Base-by-base conservation (phyloP, 75 land plant genomes). In the Cryptomeria japonica region DNA sequence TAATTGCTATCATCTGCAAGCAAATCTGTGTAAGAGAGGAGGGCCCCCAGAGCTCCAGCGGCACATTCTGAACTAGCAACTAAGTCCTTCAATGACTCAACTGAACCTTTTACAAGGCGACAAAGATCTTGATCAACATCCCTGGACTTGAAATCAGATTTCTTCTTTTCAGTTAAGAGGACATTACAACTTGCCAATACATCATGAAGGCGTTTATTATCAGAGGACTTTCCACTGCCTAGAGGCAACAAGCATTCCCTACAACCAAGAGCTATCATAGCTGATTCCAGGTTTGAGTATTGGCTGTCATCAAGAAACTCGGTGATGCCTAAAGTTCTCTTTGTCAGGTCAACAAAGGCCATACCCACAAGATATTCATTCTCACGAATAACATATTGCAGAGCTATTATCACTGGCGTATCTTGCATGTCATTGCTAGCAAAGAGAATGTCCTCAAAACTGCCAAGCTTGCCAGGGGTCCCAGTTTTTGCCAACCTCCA, bases 391-490 rank as follows among this genome's bases (percentile, higher is more conserved):
- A 73, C 88, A 37, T 93, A 91, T 46, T 86, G 87, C 13, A 98
- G 87, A 55, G 99, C 95, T 86, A 98, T 92, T 39, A 93, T 92
- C 6, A 92, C 96, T 73, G 99, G 99, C n/a, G 96, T 87, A 79
- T 98, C 99, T 90, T 98, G 96, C 99, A 98, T 98, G 82, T 98
- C 99, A 88, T 95, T 97, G 92, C 94, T 98, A 47, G 99, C 96
- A 93, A 97, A 98, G 77, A 98, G 87, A 89, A 96, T 87, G 85
- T 98, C 99, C 91, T 98, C 99, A 92, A 97, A 98, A 89, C 93
- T 92, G 25, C 97, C 97, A 68, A 97, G 86, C 89, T 96, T 95
- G 42, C 99, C 99, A 56, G 99, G 99, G 22, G 96, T 94, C 76
- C 97, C 99, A 87, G 91, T 92, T 87, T 96, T 98, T 39, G 93